These are phyloP conservation scores for Paramecium sexaurelia DNA, from an alignment of 73 alveolate genomes.

Conservation along the genomic window DNA sequence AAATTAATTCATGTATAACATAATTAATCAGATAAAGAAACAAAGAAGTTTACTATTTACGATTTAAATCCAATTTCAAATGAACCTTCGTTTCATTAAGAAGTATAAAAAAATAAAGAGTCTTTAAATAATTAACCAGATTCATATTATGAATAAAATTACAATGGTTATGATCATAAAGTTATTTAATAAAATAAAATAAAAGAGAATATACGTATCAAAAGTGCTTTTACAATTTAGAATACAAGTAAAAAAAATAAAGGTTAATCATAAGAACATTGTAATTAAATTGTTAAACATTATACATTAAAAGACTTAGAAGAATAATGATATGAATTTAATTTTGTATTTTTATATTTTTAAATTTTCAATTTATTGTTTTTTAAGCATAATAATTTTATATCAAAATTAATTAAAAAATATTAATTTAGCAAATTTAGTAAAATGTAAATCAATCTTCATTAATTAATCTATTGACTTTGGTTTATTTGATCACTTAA, in stretches of 20 bases:
- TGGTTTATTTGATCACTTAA: background rate
- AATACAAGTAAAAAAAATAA: background rate
- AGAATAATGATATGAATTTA: background rate
- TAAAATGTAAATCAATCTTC: background rate
- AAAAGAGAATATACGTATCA: slow-evolving; percentile 12
- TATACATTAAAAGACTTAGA: slow-evolving; percentile 37
- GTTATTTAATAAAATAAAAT: background rate
- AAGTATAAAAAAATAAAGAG: background rate
- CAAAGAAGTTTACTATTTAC: background rate
- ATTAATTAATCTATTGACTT: background rate
- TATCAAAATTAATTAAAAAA: too few species aligned
- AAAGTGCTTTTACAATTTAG: background rate
- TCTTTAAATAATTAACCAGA: background rate
- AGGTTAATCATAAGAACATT: background rate
- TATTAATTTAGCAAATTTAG: too few species aligned
- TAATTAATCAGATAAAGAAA: background rate
- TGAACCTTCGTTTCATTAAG: background rate
- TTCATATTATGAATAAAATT: background rate
- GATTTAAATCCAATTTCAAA: background rate
- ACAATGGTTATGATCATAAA: background rate
- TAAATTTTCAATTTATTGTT: background rate
- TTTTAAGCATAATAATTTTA: background rate
- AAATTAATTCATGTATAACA: background rate
- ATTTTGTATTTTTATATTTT: background rate
- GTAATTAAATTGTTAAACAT: slow-evolving; percentile 21